Percentiles rank a stretch among this genome's conserved stretches.
These are phyloP conservation scores for Xylaria sp. DNA, from an alignment of 2,329 filamentous ascomycete genomes.

Conservation along the genomic window DNA sequence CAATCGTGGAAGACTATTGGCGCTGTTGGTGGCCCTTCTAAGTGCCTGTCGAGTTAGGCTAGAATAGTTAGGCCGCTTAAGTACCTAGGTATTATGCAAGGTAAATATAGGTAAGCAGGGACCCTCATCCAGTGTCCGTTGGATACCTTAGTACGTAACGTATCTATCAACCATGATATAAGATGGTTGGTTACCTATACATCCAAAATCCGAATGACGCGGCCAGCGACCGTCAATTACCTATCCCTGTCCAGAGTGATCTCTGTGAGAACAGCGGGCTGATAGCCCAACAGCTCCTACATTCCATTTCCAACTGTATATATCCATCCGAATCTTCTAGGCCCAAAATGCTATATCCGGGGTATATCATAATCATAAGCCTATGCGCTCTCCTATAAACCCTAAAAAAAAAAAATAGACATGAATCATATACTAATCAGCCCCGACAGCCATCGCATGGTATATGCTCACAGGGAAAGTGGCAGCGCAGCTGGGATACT, in stretches of 20 bases:
- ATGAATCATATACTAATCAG: background rate
- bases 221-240: background rate
- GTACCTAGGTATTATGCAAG: too few species aligned
- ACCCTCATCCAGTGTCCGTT: too few species aligned
- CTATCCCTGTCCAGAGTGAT: background rate
- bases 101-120: too few species aligned
- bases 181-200: too few species aligned
- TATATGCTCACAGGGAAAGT: slow-evolving; percentile 28
- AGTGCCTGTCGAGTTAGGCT: too few species aligned
- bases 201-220: too few species aligned
- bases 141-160: too few species aligned
- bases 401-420: background rate
- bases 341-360: slow-evolving; percentile 13
- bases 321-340: background rate
- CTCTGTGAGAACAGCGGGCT: too few species aligned
- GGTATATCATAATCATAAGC: slow-evolving; percentile 24
- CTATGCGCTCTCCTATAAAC: background rate
- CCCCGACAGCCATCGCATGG: slow-evolving; percentile 29
- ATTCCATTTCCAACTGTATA: background rate
- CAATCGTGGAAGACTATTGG: too few species aligned
- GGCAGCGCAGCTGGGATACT: slow-evolving; percentile 9
- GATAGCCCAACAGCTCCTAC: background rate
- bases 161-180: too few species aligned
- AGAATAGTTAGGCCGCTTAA: too few species aligned
- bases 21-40: too few species aligned